Evolutionary conservation across 2,329 filamentous ascomycete species (phyloP).

Genomic region (Coleophoma crateriformis): DNA sequence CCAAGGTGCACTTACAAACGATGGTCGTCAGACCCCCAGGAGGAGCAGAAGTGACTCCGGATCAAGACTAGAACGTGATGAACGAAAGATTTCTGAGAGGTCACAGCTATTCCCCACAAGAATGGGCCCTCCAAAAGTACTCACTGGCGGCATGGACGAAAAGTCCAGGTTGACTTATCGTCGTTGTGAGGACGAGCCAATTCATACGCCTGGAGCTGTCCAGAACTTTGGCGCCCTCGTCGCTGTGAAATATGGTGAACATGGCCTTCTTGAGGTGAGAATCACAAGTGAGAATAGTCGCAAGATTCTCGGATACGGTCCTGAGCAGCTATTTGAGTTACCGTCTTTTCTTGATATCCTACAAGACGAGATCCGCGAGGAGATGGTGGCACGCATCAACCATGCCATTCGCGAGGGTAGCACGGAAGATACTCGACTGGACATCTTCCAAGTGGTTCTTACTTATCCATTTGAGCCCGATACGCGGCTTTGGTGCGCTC

Average conservation of each 20-base stretch:
- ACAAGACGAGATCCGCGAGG: constrained; percentile 7
- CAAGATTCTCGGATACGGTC: constrained; percentile 13
- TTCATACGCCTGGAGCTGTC: constrained; percentile 19
- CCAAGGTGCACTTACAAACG: too few species aligned
- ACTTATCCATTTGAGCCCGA: constrained; percentile 3
- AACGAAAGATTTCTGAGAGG: constrained; percentile 8
- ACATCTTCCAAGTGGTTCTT: constrained; percentile 12
- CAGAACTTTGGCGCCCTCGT: constrained; percentile 16
- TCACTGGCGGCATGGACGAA: constrained; percentile 5
- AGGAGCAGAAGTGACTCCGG: too few species aligned
- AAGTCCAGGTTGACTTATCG: constrained; percentile 3
- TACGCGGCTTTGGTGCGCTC: constrained; percentile 16
- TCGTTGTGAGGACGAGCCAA: constrained; percentile 21
- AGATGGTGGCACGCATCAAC: constrained; percentile 10
- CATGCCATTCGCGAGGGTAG: constrained; percentile 8
- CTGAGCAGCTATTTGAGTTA: constrained; percentile 15
- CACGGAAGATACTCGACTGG: constrained; percentile 10
- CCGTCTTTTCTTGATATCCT: constrained; percentile 16
- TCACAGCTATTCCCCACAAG: constrained; percentile 9
- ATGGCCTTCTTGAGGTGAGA: constrained; percentile 13
- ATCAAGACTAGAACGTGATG: background rate
- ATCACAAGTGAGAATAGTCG: constrained; percentile 18
- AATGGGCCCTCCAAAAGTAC: constrained; percentile 11
- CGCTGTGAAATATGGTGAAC: constrained; percentile 9
- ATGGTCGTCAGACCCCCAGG: too few species aligned